Base-by-base conservation (phyloP, 176 grass and related monocot species). In the Eremochloa ophiuroides region DNA sequence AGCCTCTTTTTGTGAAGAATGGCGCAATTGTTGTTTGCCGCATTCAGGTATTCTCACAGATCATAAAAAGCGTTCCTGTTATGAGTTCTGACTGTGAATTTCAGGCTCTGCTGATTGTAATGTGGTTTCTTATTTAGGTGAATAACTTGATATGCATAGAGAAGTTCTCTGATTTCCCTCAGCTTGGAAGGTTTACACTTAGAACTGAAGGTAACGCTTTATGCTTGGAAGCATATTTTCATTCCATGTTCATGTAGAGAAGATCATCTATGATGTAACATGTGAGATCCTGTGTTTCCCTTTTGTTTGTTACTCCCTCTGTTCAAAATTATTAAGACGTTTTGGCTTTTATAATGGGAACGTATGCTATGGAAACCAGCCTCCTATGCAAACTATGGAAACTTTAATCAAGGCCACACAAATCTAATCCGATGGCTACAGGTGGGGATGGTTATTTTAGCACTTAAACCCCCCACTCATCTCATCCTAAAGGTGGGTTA, bases 1-100 rank as follows among this genome's bases (percentile, higher is more conserved):
- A 93, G 78, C 95, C 86, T 69, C 95, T 93, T 82, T 98, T 94
- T 83, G 95, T 98, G 69, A 98, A 98, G 84, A 98, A 94, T 89
- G 95, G 95, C 69, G 95, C 95, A 18, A 84, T 93, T 81, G 92
- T 98, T 80, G 88, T 98, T 77, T 98, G 95, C 82, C 66, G 92
- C 10, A 58, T 98, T 87, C 95, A 98, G 92, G 95, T 95, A 73
- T 68, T 38, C 27, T 64, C 12, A 20, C 15, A 41, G 8, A 30
- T 33, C 29, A 50, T 79, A n/a, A 62, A 18, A 41, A 16, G 71
- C 27, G 16, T 76, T 42, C 26, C 5, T 84, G 26, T 30, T 60
- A 12, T 44, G 69, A 63, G 22, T 30, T 60, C 12, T 44, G 58
- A 56, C 1, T 66, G 38, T 15, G 73, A 4, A 60, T 75, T 58